phyloP scores from a whole-genome alignment of 2,329 filamentous ascomycete species.

The Celoporthe dispersa region DNA sequence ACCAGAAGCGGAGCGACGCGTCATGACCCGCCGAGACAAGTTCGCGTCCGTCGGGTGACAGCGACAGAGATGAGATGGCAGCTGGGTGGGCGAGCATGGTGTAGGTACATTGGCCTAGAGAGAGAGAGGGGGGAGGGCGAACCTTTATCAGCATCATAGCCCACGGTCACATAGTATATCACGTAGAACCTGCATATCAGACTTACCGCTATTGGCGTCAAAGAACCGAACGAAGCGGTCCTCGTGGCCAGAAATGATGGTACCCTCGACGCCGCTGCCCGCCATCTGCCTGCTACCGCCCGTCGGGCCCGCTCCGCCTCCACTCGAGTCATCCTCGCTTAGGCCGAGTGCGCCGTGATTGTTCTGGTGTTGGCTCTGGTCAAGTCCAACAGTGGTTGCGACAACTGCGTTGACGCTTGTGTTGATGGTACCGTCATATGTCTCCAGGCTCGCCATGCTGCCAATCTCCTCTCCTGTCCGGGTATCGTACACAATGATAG shows the following conservation, averaged over 20 bases:
- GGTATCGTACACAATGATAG: slow-evolving; percentile 91
- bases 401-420: slow-evolving; percentile 91
- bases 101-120: slow-evolving; percentile 96
- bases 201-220: slow-evolving; percentile 96
- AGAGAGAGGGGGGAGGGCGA: neutral
- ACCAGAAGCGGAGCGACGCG: slow-evolving; percentile 95
- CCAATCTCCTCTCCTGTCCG: slow-evolving; percentile 89
- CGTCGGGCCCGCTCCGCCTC: slow-evolving; percentile 75
- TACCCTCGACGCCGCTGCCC: slow-evolving; percentile 83
- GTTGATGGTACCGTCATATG: slow-evolving; percentile 79
- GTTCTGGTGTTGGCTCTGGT: slow-evolving; percentile 62
- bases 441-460: slow-evolving; percentile 91
- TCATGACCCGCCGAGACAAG: slow-evolving; percentile 96
- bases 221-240: slow-evolving; percentile 97
- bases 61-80: slow-evolving; percentile 86
- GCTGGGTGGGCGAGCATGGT: slow-evolving; percentile 97
- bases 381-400: slow-evolving; percentile 81
- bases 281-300: slow-evolving; percentile 66
- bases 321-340: slow-evolving; percentile 69
- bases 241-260: slow-evolving; percentile 95
- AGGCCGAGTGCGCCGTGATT: slow-evolving; percentile 56
- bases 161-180: neutral
- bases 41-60: slow-evolving; percentile 92
- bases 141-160: slow-evolving; percentile 28
- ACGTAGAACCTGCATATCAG: neutral